Evolutionary conservation across 805 yeast genomes (phyloP).

Genomic region (Myxozyma melibiosi): DNA sequence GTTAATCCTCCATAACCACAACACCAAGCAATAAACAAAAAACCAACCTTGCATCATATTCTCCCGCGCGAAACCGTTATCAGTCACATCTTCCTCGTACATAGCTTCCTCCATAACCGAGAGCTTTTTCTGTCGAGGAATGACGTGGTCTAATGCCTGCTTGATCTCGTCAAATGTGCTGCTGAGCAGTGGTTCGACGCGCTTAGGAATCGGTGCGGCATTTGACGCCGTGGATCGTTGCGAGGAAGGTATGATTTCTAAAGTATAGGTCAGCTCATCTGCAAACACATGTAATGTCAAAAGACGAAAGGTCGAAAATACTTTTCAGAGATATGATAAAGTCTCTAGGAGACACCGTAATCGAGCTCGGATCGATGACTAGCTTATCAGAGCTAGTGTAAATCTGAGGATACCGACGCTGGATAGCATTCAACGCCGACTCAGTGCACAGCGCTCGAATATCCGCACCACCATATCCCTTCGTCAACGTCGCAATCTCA

Average conservation of each 20-base stretch:
- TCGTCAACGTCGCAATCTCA: slow-evolving; percentile 75
- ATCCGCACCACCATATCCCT: slow-evolving; percentile 99
- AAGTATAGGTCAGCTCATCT: background rate
- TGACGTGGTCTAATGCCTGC: slow-evolving; percentile 53
- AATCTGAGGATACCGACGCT: slow-evolving; percentile 90
- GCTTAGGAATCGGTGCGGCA: slow-evolving; percentile 78
- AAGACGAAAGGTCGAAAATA: background rate
- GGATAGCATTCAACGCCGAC: slow-evolving; percentile 89
- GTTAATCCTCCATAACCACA: background rate
- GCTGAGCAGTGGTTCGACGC: slow-evolving; percentile 65
- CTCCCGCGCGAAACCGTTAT: slow-evolving; percentile 70
- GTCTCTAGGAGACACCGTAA: slow-evolving; percentile 77
- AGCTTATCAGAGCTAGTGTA: slow-evolving; percentile 75
- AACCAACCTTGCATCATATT: slow-evolving; percentile 51
- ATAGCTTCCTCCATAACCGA: slow-evolving; percentile 69
- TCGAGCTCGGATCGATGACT: slow-evolving; percentile 66
- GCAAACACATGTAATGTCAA: background rate
- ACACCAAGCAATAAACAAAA: background rate
- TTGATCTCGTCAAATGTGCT: slow-evolving; percentile 52
- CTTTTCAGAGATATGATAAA: slow-evolving; percentile 80
- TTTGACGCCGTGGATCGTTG: slow-evolving; percentile 77
- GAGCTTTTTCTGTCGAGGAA: slow-evolving; percentile 61
- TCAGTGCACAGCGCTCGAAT: slow-evolving; percentile 92
- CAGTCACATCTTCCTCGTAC: slow-evolving; percentile 59
- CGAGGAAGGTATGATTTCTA: slow-evolving; percentile 82